Evolutionary conservation across 2,329 filamentous ascomycete genomes (phyloP).

Genomic region (Phialophora expanda): DNA sequence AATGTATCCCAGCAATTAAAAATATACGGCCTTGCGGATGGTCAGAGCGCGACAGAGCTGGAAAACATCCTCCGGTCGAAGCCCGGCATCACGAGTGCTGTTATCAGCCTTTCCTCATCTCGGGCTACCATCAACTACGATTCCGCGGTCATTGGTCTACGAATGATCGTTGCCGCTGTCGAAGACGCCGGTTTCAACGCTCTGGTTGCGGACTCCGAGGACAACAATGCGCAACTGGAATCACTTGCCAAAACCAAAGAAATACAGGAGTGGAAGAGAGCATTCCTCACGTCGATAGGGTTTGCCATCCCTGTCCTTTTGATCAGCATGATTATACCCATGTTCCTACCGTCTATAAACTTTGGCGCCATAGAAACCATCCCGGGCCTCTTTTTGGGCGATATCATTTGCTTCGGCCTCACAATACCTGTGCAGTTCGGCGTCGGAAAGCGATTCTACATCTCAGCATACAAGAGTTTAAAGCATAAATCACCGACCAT

Average conservation of each 20-base stretch:
- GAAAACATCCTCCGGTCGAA: slow-evolving; percentile 70
- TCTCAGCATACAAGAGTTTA: slow-evolving; percentile 89
- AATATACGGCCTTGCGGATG: slow-evolving; percentile 77
- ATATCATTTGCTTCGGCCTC: slow-evolving; percentile 79
- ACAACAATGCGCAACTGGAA: slow-evolving; percentile 95
- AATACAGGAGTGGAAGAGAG: slow-evolving; percentile 87
- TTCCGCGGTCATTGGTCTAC: slow-evolving; percentile 73
- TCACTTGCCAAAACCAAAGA: slow-evolving; percentile 95
- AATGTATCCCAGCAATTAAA: slow-evolving; percentile 75
- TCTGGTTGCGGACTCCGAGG: slow-evolving; percentile 84
- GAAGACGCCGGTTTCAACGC: slow-evolving; percentile 88
- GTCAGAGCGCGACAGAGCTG: slow-evolving; percentile 71
- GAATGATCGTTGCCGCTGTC: slow-evolving; percentile 79
- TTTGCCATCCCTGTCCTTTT: slow-evolving; percentile 92
- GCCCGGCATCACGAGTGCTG: slow-evolving; percentile 74
- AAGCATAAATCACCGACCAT: slow-evolving; percentile 92
- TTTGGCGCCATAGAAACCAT: slow-evolving; percentile 71
- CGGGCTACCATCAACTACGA: slow-evolving; percentile 76
- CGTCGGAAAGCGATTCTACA: slow-evolving; percentile 91
- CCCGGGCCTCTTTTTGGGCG: slow-evolving; percentile 83
- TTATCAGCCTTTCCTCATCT: slow-evolving; percentile 73
- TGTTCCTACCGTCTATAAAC: slow-evolving; percentile 76
- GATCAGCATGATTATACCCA: slow-evolving; percentile 91
- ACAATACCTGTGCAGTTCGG: slow-evolving; percentile 96
- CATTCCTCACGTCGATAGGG: slow-evolving; percentile 75